These are phyloP conservation scores for Pythium biforme DNA, from an alignment of 352 stramenopile species.

Conservation along the genomic window DNA sequence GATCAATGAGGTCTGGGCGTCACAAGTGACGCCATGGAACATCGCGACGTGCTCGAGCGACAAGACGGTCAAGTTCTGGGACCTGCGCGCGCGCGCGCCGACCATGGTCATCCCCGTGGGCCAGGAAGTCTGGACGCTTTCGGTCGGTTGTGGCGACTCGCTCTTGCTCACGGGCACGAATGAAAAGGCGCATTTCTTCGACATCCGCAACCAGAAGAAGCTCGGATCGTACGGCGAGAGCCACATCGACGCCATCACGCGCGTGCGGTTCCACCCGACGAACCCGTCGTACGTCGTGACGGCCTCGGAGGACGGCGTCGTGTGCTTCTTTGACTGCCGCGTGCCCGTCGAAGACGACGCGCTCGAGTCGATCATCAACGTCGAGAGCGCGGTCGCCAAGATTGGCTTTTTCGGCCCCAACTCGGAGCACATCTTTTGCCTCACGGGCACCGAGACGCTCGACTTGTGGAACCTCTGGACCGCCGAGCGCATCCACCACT, in stretches of 20 bases:
- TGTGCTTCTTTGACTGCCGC: conserved; percentile 88
- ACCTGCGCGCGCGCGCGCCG: conserved; percentile 54
- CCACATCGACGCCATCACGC: conserved; percentile 87
- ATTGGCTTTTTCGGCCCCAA: conserved; percentile 87
- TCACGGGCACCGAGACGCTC: conserved; percentile 87
- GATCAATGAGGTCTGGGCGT: conserved; percentile 84
- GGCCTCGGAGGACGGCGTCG: conserved; percentile 89
- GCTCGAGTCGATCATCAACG: conserved; percentile 88
- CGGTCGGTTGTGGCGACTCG: conserved; percentile 71
- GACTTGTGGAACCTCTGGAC: conserved; percentile 89
- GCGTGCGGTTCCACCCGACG: conserved; percentile 84
- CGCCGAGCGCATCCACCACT: conserved; percentile 80
- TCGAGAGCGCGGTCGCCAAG: conserved; percentile 85
- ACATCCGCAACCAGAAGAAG: conserved; percentile 61
- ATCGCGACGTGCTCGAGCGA: conserved; percentile 85
- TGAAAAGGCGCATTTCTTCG: conserved; percentile 79
- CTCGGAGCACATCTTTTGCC: conserved; percentile 79
- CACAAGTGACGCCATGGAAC: conserved; percentile 52
- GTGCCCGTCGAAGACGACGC: conserved; percentile 86
- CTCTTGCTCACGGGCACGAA: conserved; percentile 72
- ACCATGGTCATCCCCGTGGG: conserved; percentile 63
- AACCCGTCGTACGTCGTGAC: conserved; percentile 79
- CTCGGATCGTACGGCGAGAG: conserved; percentile 86
- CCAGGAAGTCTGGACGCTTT: conserved; percentile 79
- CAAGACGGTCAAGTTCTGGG: conserved; percentile 85